Evolutionary conservation across 352 stramenopile genomes (phyloP).

Genomic region (Pythium volutum): DNA sequence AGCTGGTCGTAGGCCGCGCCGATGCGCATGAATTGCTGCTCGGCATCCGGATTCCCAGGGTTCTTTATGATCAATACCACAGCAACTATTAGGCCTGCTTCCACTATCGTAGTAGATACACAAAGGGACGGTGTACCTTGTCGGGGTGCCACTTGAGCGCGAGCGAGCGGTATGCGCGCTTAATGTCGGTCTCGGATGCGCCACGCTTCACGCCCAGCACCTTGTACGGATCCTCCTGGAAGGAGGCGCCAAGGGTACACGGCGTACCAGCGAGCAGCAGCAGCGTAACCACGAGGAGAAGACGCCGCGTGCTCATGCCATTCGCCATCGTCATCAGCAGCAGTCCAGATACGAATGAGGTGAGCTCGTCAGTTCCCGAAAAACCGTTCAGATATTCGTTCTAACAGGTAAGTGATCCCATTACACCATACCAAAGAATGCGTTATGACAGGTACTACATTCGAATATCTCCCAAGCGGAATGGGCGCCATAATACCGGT

Average conservation of each 20-base stretch:
- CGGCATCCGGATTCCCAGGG: slow-evolving; percentile 51
- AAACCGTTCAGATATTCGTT: slow-evolving; percentile 6
- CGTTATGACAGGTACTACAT: slow-evolving; percentile 2
- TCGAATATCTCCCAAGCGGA: slow-evolving; percentile 4
- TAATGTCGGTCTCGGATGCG: slow-evolving; percentile 74
- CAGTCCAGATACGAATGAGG: neutral
- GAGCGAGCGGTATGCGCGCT: slow-evolving; percentile 79
- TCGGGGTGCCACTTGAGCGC: slow-evolving; percentile 91
- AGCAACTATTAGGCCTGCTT: neutral
- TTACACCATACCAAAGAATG: neutral
- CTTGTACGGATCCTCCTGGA: slow-evolving; percentile 68
- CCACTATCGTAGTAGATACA: neutral
- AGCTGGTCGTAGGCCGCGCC: slow-evolving; percentile 68
- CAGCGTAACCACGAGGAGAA: neutral
- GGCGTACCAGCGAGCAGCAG: slow-evolving; percentile 13
- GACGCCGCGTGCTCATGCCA: neutral
- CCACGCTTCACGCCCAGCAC: slow-evolving; percentile 60
- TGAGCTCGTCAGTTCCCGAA: neutral
- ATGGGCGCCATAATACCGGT: neutral
- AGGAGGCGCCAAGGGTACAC: slow-evolving; percentile 9
- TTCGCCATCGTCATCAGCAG: neutral
- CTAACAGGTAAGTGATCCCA: neutral
- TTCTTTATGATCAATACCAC: slow-evolving; percentile 39
- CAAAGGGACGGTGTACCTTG: slow-evolving; percentile 47
- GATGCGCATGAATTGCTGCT: slow-evolving; percentile 78